Evolutionary conservation across 1,284 basidiomycete species (phyloP), one percentile per base, ranked within the genome.

Genomic region (Malassezia caprae): DNA sequence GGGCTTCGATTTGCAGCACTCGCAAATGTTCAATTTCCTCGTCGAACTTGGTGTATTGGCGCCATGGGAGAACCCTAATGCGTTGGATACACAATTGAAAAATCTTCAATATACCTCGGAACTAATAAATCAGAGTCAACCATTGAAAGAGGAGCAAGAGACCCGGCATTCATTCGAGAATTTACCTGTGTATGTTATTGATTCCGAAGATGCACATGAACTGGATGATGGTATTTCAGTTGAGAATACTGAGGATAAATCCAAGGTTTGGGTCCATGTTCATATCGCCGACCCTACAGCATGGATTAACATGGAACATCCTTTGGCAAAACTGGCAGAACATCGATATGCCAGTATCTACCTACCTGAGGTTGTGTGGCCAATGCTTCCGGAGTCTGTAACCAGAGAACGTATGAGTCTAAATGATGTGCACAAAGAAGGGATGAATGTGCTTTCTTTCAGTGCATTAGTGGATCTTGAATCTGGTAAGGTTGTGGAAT

Each of bases 231-330:
- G 90, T 1, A 71, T 99, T 31, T 93, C 90, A 0, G 72, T 96
- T 44, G 65, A 68, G 51, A 63, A 76, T 1, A 78, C 83, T 19
- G 2, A 48, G 3, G 56, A 62, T 8, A 17, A 3, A 12, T 57
- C 59, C 0, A 41, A 54, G 67, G 78, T 60, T 48, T 98, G 94
- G 94, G 69, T 94, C 13, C 93, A 96, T 67, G 79, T 87, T 17
- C 93, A 98, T 71, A 80, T 99, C 51, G 93, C 94, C 8, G 93
- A 99, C 73, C 91, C 93, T 0, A 91, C 89, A 0, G 78, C 85
- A 1, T 69, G 84, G 54, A 77, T 99, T n/a, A 82, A 83, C 15
- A 84, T 84, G 0, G 44, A 81, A 84, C 0, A 68, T 77, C 1
- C 93, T 89, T 39, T 72, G 27, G 64, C 62, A 3, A 32, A 51